A percentile compares a stretch with the other conserved stretches of the same genome.
Evolutionary conservation across 2,329 filamentous ascomycete species (phyloP).

Genomic region (Sporothrix variecibatus): DNA sequence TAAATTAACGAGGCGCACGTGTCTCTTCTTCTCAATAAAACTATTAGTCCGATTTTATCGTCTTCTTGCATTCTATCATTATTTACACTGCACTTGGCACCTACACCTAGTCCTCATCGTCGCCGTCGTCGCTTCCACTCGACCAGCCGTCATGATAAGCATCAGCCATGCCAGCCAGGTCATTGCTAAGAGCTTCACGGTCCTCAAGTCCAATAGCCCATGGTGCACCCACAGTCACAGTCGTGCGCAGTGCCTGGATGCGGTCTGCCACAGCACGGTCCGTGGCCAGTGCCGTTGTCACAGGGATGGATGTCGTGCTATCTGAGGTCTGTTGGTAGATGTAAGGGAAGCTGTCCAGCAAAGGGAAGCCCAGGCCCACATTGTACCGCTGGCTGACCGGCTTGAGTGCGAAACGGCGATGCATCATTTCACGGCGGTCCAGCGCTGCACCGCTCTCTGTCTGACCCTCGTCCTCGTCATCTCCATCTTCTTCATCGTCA

Average conservation of each 20-base stretch:
- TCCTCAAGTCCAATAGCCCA: slow-evolving; percentile 72
- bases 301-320: slow-evolving; percentile 44
- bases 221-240: slow-evolving; percentile 52
- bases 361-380: slow-evolving; percentile 65
- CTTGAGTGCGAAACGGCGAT: slow-evolving; percentile 35
- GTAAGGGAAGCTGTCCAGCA: slow-evolving; percentile 80
- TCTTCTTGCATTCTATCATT: neutral
- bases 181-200: slow-evolving; percentile 78
- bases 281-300: slow-evolving; percentile 67
- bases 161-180: slow-evolving; percentile 78
- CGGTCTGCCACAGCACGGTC: slow-evolving; percentile 71
- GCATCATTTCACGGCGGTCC: slow-evolving; percentile 30
- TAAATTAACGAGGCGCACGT: slow-evolving; percentile 4
- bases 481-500: slow-evolving; percentile 31
- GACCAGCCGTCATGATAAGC: slow-evolving; percentile 89
- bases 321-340: slow-evolving; percentile 60
- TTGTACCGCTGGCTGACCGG: slow-evolving; percentile 42
- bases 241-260: slow-evolving; percentile 65
- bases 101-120: slow-evolving; percentile 51
- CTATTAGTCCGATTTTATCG: too few relatives aligned
- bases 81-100: neutral
- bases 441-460: neutral
- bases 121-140: slow-evolving; percentile 70
- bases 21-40: neutral
- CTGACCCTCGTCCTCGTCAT: slow-evolving; percentile 6